Evolutionary conservation across 2,329 filamentous ascomycete genomes (phyloP), one percentile per base, ranked within the genome.

Genomic region (Cladosporium phlei): DNA sequence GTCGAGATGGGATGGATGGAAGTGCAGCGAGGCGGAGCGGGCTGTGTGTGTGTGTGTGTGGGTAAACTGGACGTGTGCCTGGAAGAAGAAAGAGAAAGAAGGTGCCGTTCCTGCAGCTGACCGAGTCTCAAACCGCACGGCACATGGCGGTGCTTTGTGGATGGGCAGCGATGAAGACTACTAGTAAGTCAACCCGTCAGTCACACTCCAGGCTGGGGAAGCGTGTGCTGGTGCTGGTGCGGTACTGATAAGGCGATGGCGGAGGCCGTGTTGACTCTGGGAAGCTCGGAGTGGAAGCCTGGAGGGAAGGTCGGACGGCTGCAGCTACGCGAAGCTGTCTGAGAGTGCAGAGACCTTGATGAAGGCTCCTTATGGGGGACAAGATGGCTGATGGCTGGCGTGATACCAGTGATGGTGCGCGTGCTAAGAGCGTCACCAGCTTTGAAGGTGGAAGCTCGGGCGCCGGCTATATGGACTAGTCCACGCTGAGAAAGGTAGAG

Each of bases 231-330:
- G n/a, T n/a, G n/a, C n/a, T n/a, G n/a, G n/a, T n/a, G n/a, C n/a
- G n/a, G n/a, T n/a, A n/a, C 35, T 46, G 43, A 46, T 46, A 46
- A 46, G 43, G 30, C 33, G 16, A 46, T 46, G 30, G 42, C 42
- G 25, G 42, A 25, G 42, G 20, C 24, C 21, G 25, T n/a, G 25
- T 21, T 16, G 19, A 25, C 32, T 20, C 39, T 14, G 33, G 20
- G 30, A 16, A 14, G 42, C 17, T 27, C 17, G 27, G 32, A 8
- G 33, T 16, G 22, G 33, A 32, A 37, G 34, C 33, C 17, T 37
- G 14, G 19, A 30, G 34, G 12, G 28, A 32, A 25, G 19, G 43
- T 38, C n/a, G n/a, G n/a, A n/a, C n/a, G n/a, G 34, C n/a, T 35
- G 24, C 42, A 46, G 42, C 42, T 46, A 29, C 9, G 33, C 24